Base-by-base conservation (phyloP, 495 filamentous ascomycete genomes). In the Clohesyomyces aquaticus region DNA sequence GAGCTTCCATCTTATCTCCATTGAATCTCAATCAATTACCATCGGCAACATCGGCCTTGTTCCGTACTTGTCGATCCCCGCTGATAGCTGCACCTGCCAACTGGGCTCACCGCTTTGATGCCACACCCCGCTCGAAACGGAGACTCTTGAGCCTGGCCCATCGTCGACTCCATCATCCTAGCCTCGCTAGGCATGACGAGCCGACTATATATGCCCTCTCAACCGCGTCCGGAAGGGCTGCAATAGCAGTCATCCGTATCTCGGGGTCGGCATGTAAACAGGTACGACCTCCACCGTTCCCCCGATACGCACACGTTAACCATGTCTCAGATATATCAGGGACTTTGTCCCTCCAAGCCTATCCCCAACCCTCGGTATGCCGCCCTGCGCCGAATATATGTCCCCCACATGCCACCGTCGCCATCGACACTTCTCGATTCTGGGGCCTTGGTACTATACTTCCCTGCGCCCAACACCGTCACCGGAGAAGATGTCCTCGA, bases 401-500 rank as follows among this genome's bases (percentile, higher is more conserved):
- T 88, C 53, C 93, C 91, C 0, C 59, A 68, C 8, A 59, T 71
- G 2, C 55, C 60, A 19, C 69, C 63, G 10, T 67, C 69, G 2
- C 68, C 77, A 10, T 61, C 61, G 19, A 79, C 74, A 9, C 74
- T 96, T 12, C 84, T 98, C 9, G 94, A 98, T 72, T 82, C 93
- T 3, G 82, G 83, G 41, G 89, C 95, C 2, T 73, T 98, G 1
- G 83, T 96, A 19, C 82, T 98, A n/a, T 91, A 88, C 76, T 96
- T 98, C 70, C 90, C 92, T 0, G 80, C 78, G 1, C 93, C 95
- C 0, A 82, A 85, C 48, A 94, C 92, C 0, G 90, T 88, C 22
- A 98, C 94, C 0, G 94, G 94, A 19, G 92, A 98, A 73, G 91
- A 96, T 68, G 81, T 97, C 1, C 82, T 98, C 19, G 94, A 98